phyloP scores from a whole-genome alignment of 768 basidiomycete genomes.

The Boletus patriciae region DNA sequence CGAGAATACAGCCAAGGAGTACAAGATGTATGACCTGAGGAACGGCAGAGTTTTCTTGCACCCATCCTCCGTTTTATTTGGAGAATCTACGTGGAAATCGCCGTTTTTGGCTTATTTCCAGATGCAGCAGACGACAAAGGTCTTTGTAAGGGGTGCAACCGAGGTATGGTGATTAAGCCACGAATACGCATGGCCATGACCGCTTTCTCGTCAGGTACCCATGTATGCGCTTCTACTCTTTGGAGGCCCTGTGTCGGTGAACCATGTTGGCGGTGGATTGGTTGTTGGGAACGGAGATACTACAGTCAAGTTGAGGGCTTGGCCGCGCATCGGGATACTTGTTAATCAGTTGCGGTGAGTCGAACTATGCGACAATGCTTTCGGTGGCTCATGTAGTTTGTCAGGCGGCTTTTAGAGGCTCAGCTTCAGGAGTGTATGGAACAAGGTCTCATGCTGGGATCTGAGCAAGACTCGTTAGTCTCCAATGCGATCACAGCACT shows the following conservation, averaged over 20 bases:
- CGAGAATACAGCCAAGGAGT: slow-evolving; percentile 82
- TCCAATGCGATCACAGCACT: slow-evolving; percentile 45
- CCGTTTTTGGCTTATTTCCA: slow-evolving; percentile 84
- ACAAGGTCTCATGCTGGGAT: slow-evolving; percentile 48
- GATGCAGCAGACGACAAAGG: slow-evolving; percentile 78
- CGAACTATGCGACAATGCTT: neutral
- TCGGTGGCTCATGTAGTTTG: neutral
- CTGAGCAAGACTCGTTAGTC: slow-evolving; percentile 54
- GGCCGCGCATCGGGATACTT: slow-evolving; percentile 88
- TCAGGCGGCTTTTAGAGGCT: slow-evolving; percentile 66
- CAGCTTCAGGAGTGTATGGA: slow-evolving; percentile 68
- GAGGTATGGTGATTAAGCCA: slow-evolving; percentile 52
- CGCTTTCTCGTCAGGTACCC: slow-evolving; percentile 55
- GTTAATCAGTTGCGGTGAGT: slow-evolving; percentile 81
- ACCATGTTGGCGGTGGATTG: slow-evolving; percentile 79
- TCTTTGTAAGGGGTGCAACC: slow-evolving; percentile 84
- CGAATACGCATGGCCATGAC: neutral
- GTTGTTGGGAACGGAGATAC: slow-evolving; percentile 55
- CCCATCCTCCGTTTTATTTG: slow-evolving; percentile 79
- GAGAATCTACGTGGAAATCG: slow-evolving; percentile 66
- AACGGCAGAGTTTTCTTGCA: slow-evolving; percentile 75
- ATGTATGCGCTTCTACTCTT: slow-evolving; percentile 84
- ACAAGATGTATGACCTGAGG: slow-evolving; percentile 72
- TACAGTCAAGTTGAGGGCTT: slow-evolving; percentile 66
- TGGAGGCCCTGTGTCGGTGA: slow-evolving; percentile 74